Evolutionary conservation across 23 red algal species (phyloP), one percentile per base, ranked within the genome.

Genomic region (Chondrus crispus): DNA sequence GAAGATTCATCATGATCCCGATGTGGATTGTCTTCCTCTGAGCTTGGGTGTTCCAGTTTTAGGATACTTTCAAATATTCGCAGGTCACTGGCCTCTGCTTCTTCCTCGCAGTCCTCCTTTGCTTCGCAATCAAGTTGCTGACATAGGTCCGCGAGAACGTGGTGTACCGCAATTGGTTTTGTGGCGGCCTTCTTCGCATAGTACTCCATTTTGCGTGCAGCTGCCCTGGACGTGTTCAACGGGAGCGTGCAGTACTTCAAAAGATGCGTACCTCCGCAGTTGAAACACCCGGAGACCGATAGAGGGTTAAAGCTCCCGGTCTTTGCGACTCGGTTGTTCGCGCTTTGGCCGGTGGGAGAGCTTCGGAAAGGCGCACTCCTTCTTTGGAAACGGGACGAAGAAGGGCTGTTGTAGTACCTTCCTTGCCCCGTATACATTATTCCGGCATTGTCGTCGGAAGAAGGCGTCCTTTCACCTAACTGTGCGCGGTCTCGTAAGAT

Each of bases 201-300:
- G 64, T 85, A 85, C 39, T 85, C 2, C 35, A 85, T 3, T 41
- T 68, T 62, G 16, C 50, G 11, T 44, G 52, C 53, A 68, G 81
- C 60, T 28, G 81, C 60, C 0, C 46, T 62, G 44, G 81, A 47
- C 37, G 44, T 20, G 50, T 85, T 68, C 32, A 62, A 35, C 49
- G 81, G 81, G 28, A 38, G 32, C 28, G 46, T 40, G 81, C 81
- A 85, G 81, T 85, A 16, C 50, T 71, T 2, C 12, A 68, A 32
- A 42, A 68, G 52, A 48, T 85, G 53, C 1, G 53, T 35, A 85
- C 64, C 81, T 13, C 32, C 81, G 44, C 81, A 85, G 81, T 73
- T 85, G 60, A 85, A 85, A 22, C 81, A 85, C 38, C 44, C 71
- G 38, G 38, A 46, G 2, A 77, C 43, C 11, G 38, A 42, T 22